Evolutionary conservation across 2,329 filamentous ascomycete species (phyloP).

Genomic region (Trichoderma afroharzianum): DNA sequence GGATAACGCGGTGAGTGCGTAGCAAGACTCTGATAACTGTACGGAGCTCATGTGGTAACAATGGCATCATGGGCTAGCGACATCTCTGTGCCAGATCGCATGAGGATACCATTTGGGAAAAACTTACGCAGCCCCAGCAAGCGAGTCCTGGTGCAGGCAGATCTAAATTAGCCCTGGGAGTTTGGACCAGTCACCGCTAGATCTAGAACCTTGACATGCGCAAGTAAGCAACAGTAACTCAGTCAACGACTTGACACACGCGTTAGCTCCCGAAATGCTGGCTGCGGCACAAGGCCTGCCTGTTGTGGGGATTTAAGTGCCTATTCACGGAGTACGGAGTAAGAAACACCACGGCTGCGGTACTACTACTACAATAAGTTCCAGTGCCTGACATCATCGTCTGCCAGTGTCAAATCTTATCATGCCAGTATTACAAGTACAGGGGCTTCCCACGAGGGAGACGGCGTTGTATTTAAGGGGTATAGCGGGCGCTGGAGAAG

Average conservation of each 20-base stretch:
- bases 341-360: neutral
- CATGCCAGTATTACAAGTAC: neutral
- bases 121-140: slow-evolving; percentile 41
- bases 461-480: neutral
- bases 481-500: neutral
- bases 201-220: slow-evolving; percentile 46
- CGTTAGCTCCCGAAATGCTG: slow-evolving; percentile 53
- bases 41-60: neutral
- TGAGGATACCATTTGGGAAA: neutral
- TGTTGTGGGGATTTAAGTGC: slow-evolving; percentile 49
- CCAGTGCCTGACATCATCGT: neutral
- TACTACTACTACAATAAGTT: neutral
- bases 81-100: neutral
- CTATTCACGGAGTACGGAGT: slow-evolving; percentile 28
- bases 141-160: slow-evolving; percentile 51
- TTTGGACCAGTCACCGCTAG: slow-evolving; percentile 55
- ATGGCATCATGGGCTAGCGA: slow-evolving; percentile 3
- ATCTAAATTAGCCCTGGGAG: slow-evolving; percentile 51
- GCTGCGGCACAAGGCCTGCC: slow-evolving; percentile 39
- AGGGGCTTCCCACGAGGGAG: neutral
- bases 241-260: slow-evolving; percentile 54
- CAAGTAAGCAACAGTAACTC: slow-evolving; percentile 1
- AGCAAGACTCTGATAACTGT: slow-evolving; percentile 35
- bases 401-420: neutral
- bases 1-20: slow-evolving; percentile 43